A percentile compares a stretch with the other conserved stretches of the same genome.
phyloP scores from a whole-genome alignment of 352 stramenopile species.

The Thraustotheca clavata region DNA sequence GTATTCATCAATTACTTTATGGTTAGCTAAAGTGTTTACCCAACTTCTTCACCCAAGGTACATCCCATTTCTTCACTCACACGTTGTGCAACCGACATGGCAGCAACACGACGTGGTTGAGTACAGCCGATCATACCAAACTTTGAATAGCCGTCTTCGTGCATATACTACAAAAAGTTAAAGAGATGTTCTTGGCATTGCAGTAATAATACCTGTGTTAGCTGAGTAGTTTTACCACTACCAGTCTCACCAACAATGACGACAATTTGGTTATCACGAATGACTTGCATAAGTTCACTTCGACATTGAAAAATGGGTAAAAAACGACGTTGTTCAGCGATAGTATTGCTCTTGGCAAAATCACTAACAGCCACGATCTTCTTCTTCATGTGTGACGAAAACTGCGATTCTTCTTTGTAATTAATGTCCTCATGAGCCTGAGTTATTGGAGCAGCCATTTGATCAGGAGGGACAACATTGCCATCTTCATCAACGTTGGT shows the following conservation, averaged over 20 bases:
- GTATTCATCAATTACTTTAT: constrained; percentile 20
- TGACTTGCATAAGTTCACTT: constrained; percentile 94
- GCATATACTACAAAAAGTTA: constrained; percentile 46
- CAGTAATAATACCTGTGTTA: constrained; percentile 74
- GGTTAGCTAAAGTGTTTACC: constrained; percentile 40
- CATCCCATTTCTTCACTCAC: constrained; percentile 97
- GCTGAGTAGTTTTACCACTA: constrained; percentile 96
- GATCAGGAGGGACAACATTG: constrained; percentile 22
- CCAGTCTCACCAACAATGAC: constrained; percentile 98
- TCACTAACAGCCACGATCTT: constrained; percentile 86
- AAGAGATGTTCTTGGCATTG: neutral
- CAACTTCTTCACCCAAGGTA: constrained; percentile 85
- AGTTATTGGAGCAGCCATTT: constrained; percentile 26
- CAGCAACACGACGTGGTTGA: constrained; percentile 96
- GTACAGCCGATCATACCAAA: constrained; percentile 94
- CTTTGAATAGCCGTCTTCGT: constrained; percentile 84
- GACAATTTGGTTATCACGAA: constrained; percentile 97
- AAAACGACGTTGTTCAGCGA: constrained; percentile 94
- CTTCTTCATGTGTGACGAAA: constrained; percentile 91
- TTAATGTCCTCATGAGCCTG: constrained; percentile 49
- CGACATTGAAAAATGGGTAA: constrained; percentile 94
- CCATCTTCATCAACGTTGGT: constrained; percentile 47
- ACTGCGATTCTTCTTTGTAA: constrained; percentile 94
- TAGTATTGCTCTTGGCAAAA: constrained; percentile 95
- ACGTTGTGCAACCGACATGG: constrained; percentile 98